phyloP scores from a whole-genome alignment of 2,329 filamentous ascomycete genomes.

The Aspergillus luchuensis region DNA sequence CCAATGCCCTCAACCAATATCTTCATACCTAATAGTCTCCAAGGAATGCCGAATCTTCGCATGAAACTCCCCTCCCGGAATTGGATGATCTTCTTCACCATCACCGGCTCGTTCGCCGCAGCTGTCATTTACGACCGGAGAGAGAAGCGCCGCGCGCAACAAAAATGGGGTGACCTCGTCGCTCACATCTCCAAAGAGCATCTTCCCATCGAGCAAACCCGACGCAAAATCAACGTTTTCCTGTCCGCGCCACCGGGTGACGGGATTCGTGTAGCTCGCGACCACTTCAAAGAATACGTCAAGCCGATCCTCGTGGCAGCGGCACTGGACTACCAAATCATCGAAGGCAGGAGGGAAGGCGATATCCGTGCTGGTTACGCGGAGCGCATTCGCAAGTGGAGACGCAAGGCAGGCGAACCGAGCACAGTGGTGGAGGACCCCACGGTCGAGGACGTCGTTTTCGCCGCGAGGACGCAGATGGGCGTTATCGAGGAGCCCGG shows the following conservation, averaged over 20 bases:
- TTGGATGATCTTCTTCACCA: constrained; percentile 91
- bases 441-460: constrained; percentile 63
- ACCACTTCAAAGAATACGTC: constrained; percentile 94
- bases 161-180: constrained; percentile 84
- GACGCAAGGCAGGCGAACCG: constrained; percentile 64
- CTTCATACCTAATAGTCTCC: neutral
- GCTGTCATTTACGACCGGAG: constrained; percentile 90
- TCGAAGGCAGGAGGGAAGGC: constrained; percentile 90
- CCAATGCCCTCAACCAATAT: neutral
- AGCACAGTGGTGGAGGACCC: constrained; percentile 43
- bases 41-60: constrained; percentile 80
- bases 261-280: constrained; percentile 78
- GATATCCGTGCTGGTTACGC: constrained; percentile 85
- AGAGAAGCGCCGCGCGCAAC: constrained; percentile 80
- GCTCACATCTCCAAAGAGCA: constrained; percentile 79
- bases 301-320: constrained; percentile 90
- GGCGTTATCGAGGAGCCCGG: constrained; percentile 73
- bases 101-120: constrained; percentile 75
- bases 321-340: constrained; percentile 92
- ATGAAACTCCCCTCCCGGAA: constrained; percentile 89
- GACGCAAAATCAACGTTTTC: constrained; percentile 82
- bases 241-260: constrained; percentile 85
- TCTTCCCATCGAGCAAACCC: constrained; percentile 71
- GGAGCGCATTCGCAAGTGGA: constrained; percentile 72
- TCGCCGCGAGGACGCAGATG: constrained; percentile 64